phyloP scores from a whole-genome alignment of 306 rosid species.

The Begonia fuchsioides region DNA sequence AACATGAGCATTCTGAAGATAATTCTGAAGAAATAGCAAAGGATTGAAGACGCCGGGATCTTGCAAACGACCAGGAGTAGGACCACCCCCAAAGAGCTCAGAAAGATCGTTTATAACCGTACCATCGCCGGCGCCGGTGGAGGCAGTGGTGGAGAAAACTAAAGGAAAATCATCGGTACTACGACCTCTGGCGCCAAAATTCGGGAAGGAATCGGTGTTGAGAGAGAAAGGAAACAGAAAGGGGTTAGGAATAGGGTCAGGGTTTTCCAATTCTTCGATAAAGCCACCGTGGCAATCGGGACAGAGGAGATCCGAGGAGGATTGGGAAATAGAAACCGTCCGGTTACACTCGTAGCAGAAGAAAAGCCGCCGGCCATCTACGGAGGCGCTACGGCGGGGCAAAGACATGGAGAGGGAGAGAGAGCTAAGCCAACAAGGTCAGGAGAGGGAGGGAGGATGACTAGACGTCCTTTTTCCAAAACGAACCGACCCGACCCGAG shows the following conservation, averaged over 20 bases:
- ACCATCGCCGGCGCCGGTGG: conserved; percentile 12
- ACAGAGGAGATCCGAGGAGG: too few species aligned
- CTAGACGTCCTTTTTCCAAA: too few species aligned
- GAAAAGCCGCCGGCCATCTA: too few species aligned
- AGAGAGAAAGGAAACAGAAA: conserved; percentile 1
- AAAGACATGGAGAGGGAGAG: too few species aligned
- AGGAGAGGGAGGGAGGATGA: too few species aligned
- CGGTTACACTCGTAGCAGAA: too few species aligned
- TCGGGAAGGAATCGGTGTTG: conserved; percentile 18
- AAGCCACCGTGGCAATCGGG: too few species aligned
- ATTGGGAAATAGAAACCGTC: too few species aligned
- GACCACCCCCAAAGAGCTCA: conserved; percentile 32
- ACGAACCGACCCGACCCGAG: too few species aligned
- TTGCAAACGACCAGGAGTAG: conserved; percentile 17
- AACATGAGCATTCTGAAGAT: conserved; percentile 56
- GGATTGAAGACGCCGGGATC: conserved; percentile 60
- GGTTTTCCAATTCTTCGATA: too few species aligned
- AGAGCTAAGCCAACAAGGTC: too few species aligned
- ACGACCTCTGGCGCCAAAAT: conserved; percentile 13
- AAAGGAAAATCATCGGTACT: conserved; percentile 20
- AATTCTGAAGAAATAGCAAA: conserved; percentile 51
- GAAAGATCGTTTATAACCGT: conserved; percentile 38
- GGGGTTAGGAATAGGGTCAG: not conserved
- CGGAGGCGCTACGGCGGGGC: too few species aligned
- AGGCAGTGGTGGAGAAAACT: conserved; percentile 22